Conservation (phyloP, 768 basidiomycete species). For the Auricularia sp. region DNA sequence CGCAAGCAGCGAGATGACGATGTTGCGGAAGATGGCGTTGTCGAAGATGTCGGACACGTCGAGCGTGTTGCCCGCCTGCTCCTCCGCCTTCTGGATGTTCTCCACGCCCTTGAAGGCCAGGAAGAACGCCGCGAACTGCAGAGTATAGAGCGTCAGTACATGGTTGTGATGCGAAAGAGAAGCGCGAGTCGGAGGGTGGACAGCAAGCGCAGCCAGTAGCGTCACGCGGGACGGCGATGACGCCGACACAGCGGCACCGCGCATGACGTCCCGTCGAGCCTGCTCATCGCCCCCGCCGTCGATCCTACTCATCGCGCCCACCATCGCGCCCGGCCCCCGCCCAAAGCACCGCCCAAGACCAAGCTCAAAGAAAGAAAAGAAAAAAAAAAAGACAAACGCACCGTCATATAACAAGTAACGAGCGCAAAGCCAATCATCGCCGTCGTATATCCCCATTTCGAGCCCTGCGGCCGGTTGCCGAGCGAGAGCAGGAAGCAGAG, state of each 20-base stretch:
- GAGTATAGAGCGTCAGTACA: constrained; percentile 7
- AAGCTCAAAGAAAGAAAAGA: neutral
- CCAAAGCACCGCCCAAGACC: no score
- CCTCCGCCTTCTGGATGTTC: constrained; percentile 37
- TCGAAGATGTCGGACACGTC: constrained; percentile 53
- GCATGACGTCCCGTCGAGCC: no score
- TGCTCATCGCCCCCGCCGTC: no score
- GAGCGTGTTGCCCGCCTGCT: constrained; percentile 34
- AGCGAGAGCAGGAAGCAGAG: constrained; percentile 81
- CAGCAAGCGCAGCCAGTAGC: no score
- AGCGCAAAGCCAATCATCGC: constrained; percentile 82
- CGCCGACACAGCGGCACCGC: no score
- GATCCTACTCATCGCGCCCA: no score
- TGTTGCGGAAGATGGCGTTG: constrained; percentile 76
- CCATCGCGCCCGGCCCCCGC: no score
- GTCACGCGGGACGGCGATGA: no score
- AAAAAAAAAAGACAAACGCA: constrained; percentile 22
- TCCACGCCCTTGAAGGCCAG: constrained; percentile 76
- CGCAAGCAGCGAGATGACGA: constrained; percentile 75
- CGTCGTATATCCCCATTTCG: constrained; percentile 76
- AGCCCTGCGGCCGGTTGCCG: constrained; percentile 86
- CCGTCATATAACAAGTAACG: constrained; percentile 96
- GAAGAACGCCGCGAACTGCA: constrained; percentile 64
- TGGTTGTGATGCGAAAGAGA: no score
- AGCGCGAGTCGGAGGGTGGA: no score